A percentile compares a stretch with the other conserved stretches of the same genome.
Conservation (phyloP, 139 green algal genomes). For the Chlamydomonas sp. region DNA sequence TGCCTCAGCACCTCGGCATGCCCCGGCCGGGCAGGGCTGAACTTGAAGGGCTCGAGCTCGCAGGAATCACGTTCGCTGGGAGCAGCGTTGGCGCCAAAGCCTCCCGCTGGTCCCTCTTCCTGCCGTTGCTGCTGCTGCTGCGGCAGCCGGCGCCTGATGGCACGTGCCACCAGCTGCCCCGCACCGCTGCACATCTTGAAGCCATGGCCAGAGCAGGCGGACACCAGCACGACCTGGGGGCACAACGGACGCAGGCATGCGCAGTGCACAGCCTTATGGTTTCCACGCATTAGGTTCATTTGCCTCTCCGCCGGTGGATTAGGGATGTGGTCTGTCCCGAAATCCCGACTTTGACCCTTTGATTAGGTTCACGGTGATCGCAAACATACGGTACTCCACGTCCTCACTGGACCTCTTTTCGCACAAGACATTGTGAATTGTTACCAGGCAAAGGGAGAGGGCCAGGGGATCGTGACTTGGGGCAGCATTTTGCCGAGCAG, state of each 20-base stretch:
- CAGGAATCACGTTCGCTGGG: not conserved
- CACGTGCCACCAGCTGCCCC: conserved; percentile 57
- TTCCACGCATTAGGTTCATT: not conserved
- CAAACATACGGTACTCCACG: not conserved
- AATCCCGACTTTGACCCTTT: too few relatives aligned
- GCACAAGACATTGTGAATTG: not conserved
- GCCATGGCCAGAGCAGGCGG: conserved; percentile 81
- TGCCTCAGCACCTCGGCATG: conserved; percentile 28
- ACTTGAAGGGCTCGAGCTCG: conserved; percentile 34
- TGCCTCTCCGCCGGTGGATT: too few relatives aligned
- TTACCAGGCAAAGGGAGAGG: too few relatives aligned
- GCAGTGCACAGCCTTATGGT: not conserved
- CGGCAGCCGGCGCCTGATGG: not conserved
- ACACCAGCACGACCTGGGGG: conserved; percentile 78
- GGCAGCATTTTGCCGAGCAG: too few relatives aligned
- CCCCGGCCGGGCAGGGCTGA: conserved; percentile 25
- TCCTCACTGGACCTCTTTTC: not conserved
- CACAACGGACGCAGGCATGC: not conserved
- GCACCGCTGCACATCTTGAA: conserved; percentile 83
- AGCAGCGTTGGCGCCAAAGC: too few relatives aligned
- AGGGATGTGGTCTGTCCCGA: too few relatives aligned
- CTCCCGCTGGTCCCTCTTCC: not conserved
- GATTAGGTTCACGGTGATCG: not conserved
- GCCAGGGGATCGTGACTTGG: too few relatives aligned
- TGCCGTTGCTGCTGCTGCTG: not conserved